Conservation (phyloP, 805 yeast genomes). For the Metschnikowia colocasiae region DNA sequence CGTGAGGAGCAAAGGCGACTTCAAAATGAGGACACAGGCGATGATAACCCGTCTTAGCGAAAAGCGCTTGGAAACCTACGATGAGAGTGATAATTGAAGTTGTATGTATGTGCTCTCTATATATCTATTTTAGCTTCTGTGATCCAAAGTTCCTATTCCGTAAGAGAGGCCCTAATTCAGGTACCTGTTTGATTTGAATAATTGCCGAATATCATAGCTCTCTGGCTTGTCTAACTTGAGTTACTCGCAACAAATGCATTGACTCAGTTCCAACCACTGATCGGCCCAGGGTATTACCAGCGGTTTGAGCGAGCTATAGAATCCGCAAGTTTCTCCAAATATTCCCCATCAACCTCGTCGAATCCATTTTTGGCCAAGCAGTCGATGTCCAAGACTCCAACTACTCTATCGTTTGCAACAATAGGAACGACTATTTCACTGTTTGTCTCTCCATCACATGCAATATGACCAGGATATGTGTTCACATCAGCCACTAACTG, state of each 20-base stretch:
- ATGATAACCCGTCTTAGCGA: not conserved
- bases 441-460: conserved; percentile 93
- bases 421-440: conserved; percentile 94
- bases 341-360: conserved; percentile 54
- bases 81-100: not conserved
- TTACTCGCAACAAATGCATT: too few relatives aligned
- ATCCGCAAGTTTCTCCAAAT: conserved; percentile 57
- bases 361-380: conserved; percentile 66
- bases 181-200: not conserved
- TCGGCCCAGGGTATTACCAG: conserved; percentile 1
- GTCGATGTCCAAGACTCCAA: conserved; percentile 87
- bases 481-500: conserved; percentile 79
- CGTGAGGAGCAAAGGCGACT: conserved; percentile 50
- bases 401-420: conserved; percentile 33
- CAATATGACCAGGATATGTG: conserved; percentile 86
- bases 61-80: not conserved
- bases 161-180: not conserved
- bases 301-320: conserved; percentile 8
- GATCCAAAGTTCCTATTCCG: not conserved
- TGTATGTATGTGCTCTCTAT: not conserved
- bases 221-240: not conserved
- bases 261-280: not conserved
- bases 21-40: conserved; percentile 1
- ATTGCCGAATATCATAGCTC: not conserved
- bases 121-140: not conserved